Base-by-base conservation (phyloP, 371 early-diverging fungal species). In the Mortierella sp. region DNA sequence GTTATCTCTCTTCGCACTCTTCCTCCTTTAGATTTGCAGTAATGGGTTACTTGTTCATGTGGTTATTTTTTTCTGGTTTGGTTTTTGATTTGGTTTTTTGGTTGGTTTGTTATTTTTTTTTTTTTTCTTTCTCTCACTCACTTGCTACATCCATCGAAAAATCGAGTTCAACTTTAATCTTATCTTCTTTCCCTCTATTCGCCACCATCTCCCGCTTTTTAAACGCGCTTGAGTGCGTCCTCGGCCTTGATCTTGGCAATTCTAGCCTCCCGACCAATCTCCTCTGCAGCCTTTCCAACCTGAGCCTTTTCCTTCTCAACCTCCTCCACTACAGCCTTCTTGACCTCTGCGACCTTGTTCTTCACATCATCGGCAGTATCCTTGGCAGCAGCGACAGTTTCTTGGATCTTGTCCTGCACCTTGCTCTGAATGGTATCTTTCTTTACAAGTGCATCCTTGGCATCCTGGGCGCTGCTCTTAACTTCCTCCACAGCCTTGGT, bases 151-250 rank as follows among this genome's bases (percentile, higher is more conserved):
- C 30, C 30, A 30, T 30, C 4, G 30, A 30, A 45, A 45, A 14
- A 1, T 6, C 18, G 47, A 14, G 18, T 14, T 20, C 52, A 52
- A n/a, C 20, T 52, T 52, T 52, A n/a, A 14, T 52, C 22, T n/a
- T n/a, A 8, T 52, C 8, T n/a, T 52, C 22, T 20, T 51, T n/a
- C 20, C 8, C 4, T n/a, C 18, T n/a, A 8, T 52, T 52, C 20
- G 10, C 52, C 18, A n/a, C 0, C 20, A 16, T 52, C 52, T n/a
- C 20, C 24, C 24, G 18, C 20, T 52, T 39, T 43, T 73, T 74
- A 79, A 26, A 79, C 80, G 52, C 71, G 70, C 75, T 79, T 79
- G 57, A 62, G 71, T 54, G 64, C 62, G 37, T 79, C 80, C 71
- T 79, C 80, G 28, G 70, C 74, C 26, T 55, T 63, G 63, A 73